These are phyloP conservation scores for Ophiocordyceps sinensis DNA, from an alignment of 2,329 filamentous ascomycete genomes.

Conservation along the genomic window DNA sequence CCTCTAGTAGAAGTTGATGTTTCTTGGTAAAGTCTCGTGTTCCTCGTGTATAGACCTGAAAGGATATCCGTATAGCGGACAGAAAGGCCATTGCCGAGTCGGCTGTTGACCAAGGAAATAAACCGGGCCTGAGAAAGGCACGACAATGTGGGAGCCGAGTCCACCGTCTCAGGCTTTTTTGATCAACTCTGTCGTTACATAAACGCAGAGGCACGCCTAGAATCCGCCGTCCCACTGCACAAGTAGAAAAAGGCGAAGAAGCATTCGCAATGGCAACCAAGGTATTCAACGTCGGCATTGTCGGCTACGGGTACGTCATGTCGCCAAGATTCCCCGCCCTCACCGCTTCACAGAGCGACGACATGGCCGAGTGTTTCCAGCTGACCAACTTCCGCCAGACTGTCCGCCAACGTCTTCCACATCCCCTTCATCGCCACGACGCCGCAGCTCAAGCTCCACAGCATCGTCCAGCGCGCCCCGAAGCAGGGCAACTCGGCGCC, in stretches of 20 bases:
- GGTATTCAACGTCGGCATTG: slow-evolving; percentile 33
- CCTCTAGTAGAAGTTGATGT: too few species aligned
- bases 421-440: slow-evolving; percentile 61
- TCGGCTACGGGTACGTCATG: slow-evolving; percentile 38
- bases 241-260: neutral
- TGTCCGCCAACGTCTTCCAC: slow-evolving; percentile 67
- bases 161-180: neutral
- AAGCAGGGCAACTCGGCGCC: slow-evolving; percentile 50
- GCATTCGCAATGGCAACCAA: slow-evolving; percentile 18
- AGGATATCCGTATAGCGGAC: too few species aligned
- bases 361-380: neutral
- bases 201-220: neutral
- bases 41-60: too few species aligned
- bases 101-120: too few species aligned
- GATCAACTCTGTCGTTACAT: too few species aligned
- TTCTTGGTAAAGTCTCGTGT: too few species aligned
- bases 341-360: neutral
- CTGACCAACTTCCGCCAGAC: slow-evolving; percentile 17
- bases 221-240: too few species aligned
- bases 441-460: slow-evolving; percentile 51
- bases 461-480: slow-evolving; percentile 62
- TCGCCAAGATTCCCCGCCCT: too few species aligned
- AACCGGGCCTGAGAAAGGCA: too few species aligned
- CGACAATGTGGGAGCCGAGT: too few species aligned
- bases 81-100: too few species aligned